A percentile compares a stretch with the other conserved stretches of the same genome.
These are phyloP conservation scores for Pythium phragmiticola DNA, from an alignment of 352 stramenopile species.

Conservation along the genomic window DNA sequence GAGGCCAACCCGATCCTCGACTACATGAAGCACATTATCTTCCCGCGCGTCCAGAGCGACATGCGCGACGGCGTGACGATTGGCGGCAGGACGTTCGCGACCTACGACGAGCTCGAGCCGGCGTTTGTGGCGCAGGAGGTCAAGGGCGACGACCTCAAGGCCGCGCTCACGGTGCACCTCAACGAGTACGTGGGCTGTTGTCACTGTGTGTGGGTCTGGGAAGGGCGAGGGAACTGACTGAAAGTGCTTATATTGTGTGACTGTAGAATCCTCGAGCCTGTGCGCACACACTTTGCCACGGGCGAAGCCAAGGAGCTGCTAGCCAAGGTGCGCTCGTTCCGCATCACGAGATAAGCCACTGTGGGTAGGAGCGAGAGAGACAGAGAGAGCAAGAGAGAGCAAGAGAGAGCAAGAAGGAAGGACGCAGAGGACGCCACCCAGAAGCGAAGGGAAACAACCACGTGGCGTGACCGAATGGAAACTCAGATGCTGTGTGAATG, in stretches of 20 bases:
- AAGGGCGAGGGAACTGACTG: neutral
- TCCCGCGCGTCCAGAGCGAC: conserved; percentile 62
- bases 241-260: conserved; percentile 16
- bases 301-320: conserved; percentile 94
- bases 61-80: conserved; percentile 41
- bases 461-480: no score
- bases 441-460: no score
- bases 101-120: conserved; percentile 88
- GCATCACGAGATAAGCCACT: conserved; percentile 86
- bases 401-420: no score
- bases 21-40: conserved; percentile 98
- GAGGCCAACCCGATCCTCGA: conserved; percentile 96
- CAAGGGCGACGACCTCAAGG: conserved; percentile 94
- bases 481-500: no score
- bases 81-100: conserved; percentile 82
- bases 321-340: conserved; percentile 96
- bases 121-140: conserved; percentile 91
- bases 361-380: no score
- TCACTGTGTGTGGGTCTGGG: neutral
- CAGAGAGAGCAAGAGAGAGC: no score
- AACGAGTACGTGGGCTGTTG: conserved; percentile 79
- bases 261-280: conserved; percentile 92
- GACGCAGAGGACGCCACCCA: no score
- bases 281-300: conserved; percentile 96
- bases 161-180: conserved; percentile 86